Conservation (phyloP, 805 yeast genomes). For the Myxozyma lipomycoides region DNA sequence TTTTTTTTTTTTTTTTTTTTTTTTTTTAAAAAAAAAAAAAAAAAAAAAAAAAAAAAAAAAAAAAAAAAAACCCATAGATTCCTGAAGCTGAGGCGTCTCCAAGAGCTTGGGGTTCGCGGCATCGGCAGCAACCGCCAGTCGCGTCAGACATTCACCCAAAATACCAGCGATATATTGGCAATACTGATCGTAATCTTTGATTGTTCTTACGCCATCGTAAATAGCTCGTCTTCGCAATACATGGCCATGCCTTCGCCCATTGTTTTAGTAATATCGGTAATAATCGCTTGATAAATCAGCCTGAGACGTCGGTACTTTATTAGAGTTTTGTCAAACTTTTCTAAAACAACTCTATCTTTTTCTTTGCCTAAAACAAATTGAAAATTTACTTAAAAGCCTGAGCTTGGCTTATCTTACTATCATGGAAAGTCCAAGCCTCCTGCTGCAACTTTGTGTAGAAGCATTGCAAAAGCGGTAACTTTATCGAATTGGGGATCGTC, state of each 20-base stretch:
- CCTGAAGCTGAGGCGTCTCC: conserved; percentile 57
- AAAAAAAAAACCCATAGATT: conserved; percentile 96
- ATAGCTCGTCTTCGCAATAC: conserved; percentile 65
- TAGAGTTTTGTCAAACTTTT: conserved; percentile 67
- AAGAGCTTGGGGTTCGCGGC: conserved; percentile 56
- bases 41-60: too few relatives aligned
- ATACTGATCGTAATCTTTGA: conserved; percentile 80
- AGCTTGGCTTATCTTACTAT: conserved; percentile 37
- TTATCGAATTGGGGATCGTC: conserved; percentile 67
- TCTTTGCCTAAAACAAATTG: conserved; percentile 54
- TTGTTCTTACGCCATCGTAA: conserved; percentile 78
- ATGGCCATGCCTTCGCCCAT: conserved; percentile 99
- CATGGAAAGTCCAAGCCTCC: conserved; percentile 77
- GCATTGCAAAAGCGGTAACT: conserved; percentile 66
- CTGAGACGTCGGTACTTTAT: conserved; percentile 67
- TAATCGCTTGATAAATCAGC: conserved; percentile 70
- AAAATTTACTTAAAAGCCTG: not conserved
- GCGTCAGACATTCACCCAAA: conserved; percentile 93
- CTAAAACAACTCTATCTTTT: conserved; percentile 73
- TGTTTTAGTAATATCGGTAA: conserved; percentile 67
- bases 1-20: too few relatives aligned
- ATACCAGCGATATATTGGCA: conserved; percentile 97
- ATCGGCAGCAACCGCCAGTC: conserved; percentile 68
- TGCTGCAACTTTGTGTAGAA: conserved; percentile 62
- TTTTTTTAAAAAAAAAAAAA: too few relatives aligned